phyloP scores from a whole-genome alignment of 139 green algal species.

The Picochlorum sp. region DNA sequence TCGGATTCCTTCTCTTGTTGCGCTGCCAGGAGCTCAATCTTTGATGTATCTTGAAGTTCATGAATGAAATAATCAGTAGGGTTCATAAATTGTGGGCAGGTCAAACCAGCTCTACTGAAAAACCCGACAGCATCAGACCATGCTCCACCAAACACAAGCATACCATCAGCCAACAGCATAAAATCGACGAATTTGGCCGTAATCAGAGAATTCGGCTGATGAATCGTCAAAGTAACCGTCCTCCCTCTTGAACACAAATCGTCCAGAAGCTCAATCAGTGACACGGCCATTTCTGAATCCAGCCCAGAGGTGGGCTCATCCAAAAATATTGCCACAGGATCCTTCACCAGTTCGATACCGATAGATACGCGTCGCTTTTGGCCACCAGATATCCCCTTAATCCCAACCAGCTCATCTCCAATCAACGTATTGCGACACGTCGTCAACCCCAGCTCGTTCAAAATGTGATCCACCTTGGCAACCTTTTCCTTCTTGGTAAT shows the following conservation, averaged over 20 bases:
- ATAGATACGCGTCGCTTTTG: conserved; percentile 53
- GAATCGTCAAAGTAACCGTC: conserved; percentile 60
- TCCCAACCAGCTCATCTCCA: conserved; percentile 46
- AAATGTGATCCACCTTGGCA: conserved; percentile 40
- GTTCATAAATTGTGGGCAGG: conserved; percentile 36
- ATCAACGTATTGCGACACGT: conserved; percentile 49
- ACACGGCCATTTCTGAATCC: conserved; percentile 66
- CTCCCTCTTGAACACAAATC: conserved; percentile 29
- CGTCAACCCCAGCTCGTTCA: conserved; percentile 48
- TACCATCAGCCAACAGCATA: conserved; percentile 54
- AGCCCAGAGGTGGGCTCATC: conserved; percentile 65
- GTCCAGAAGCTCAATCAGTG: conserved; percentile 38
- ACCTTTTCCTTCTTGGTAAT: conserved; percentile 33
- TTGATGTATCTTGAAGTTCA: conserved; percentile 13
- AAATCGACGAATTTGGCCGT: conserved; percentile 64
- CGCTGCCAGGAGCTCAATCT: neutral
- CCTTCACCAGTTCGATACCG: conserved; percentile 65
- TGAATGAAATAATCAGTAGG: conserved; percentile 51
- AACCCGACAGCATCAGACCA: conserved; percentile 43
- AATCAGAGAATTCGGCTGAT: conserved; percentile 65
- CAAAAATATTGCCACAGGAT: conserved; percentile 55
- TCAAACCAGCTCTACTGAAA: conserved; percentile 38
- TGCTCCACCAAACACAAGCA: conserved; percentile 43
- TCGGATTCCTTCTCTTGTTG: neutral
- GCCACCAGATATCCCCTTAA: conserved; percentile 67